Conservation (phyloP, 371 early-diverging fungal species). For the Thermomucor indicae-seudaticae region DNA sequence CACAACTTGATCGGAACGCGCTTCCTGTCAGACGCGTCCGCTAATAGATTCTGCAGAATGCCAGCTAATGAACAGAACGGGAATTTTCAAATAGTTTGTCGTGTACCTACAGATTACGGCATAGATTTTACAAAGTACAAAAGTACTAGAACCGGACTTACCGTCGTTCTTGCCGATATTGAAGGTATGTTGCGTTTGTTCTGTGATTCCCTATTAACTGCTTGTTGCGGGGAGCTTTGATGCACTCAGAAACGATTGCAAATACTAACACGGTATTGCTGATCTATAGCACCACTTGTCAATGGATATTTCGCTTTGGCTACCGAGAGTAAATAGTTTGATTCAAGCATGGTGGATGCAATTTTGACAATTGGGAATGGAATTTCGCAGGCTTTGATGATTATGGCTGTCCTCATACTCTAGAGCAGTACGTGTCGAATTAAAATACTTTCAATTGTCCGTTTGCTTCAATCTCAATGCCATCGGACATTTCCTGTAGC, state of each 20-base stretch:
- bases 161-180: slow-evolving; percentile 56
- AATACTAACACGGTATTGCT: no score
- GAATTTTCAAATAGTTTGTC: slow-evolving; percentile 31
- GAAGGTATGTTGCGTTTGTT: slow-evolving; percentile 42
- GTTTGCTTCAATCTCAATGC: no score
- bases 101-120: slow-evolving; percentile 37
- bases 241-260: background rate
- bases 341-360: background rate
- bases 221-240: background rate
- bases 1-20: no score
- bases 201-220: background rate
- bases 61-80: no score
- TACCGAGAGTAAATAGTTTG: slow-evolving; percentile 50
- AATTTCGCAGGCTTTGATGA: slow-evolving; percentile 54
- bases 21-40: no score
- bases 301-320: slow-evolving; percentile 64
- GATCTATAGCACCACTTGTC: slow-evolving; percentile 51
- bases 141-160: slow-evolving; percentile 54
- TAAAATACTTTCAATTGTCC: background rate
- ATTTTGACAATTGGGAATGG: background rate
- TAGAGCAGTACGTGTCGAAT: slow-evolving; percentile 55
- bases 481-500: slow-evolving; percentile 27
- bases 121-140: slow-evolving; percentile 52
- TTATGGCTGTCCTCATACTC: slow-evolving; percentile 65
- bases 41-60: no score